Conservation (phyloP, 257 asterid species). For the Phtheirospermum japonicum region DNA sequence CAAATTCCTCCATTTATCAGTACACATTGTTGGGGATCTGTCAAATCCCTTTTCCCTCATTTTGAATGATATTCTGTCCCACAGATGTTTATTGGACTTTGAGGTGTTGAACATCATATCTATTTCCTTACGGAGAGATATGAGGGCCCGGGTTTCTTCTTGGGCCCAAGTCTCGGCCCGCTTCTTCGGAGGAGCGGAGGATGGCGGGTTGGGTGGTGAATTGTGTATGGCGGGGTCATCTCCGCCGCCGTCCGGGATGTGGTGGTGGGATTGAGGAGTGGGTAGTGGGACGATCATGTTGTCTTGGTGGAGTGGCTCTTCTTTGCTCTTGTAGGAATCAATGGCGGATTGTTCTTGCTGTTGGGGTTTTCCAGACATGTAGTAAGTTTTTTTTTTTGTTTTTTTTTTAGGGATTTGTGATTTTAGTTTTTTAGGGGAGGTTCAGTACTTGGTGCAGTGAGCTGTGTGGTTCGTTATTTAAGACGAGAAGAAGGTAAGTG, state of each 20-base stretch:
- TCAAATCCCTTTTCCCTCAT: constrained; percentile 83
- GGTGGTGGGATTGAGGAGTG: constrained; percentile 33
- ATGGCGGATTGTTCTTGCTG: constrained; percentile 19
- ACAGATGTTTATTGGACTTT: constrained; percentile 65
- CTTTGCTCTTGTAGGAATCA: constrained; percentile 28
- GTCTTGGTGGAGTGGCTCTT: constrained; percentile 26
- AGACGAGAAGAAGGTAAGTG: too few relatives aligned
- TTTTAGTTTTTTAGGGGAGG: background rate
- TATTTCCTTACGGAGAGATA: constrained; percentile 54
- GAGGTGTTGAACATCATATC: constrained; percentile 68
- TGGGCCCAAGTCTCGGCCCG: constrained; percentile 78
- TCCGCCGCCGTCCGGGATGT: constrained; percentile 25
- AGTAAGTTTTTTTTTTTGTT: constrained; percentile 9
- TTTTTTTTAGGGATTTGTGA: background rate
- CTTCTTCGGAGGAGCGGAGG: constrained; percentile 48
- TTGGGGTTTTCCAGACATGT: constrained; percentile 30
- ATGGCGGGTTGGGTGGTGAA: constrained; percentile 26
- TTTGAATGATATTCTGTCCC: constrained; percentile 69
- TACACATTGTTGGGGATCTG: constrained; percentile 77
- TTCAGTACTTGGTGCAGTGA: too few relatives aligned
- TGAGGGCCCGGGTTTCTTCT: constrained; percentile 58
- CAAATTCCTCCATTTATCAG: constrained; percentile 84
- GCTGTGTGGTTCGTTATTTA: background rate
- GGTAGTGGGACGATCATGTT: constrained; percentile 34
- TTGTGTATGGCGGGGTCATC: constrained; percentile 29